Base-by-base conservation (phyloP, 1,284 basidiomycete species). In the Erythrobasidium hasegawianum region DNA sequence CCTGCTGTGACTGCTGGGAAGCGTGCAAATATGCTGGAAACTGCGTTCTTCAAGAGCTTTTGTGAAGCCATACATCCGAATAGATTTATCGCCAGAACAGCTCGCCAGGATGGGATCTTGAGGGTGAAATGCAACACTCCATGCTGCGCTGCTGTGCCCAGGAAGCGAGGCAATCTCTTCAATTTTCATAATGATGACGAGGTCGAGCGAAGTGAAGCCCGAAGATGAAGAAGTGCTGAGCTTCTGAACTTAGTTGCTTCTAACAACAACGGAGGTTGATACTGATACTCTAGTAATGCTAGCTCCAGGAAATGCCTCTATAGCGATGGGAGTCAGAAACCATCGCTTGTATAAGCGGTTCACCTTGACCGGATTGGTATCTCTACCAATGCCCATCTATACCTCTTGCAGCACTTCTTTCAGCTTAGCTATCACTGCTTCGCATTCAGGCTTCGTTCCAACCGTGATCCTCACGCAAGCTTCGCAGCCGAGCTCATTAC, bases 121-220 rank as follows among this genome's bases (percentile, higher is more conserved):
- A 0, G 93, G 90, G 76, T 97, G 97, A 91, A 94, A 98, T 7
- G 91, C 86, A 29, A 92, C 81, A 68, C 86, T 81, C 95, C 95
- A 98, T 18, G 86, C 89, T 54, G 89, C 84, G 70, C 93, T 91
- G 54, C 86, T 82, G 78, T 97, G 93, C 0, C 89, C 90, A 83
- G 73, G 16, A 39, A 72, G 52, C 10, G 50, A 59, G 26, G 72
- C 64, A 2, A 73, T 41, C 29, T 62, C 45, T 11, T 47, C 52
- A 20, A 71, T 64, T n/a, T 50, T 24, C 50, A 26, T n/a, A 24
- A 39, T 40, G 56, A 52, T 8, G 50, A 16, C 26, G 26, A 53
- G 16, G 43, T 24, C n/a, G 43, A 47, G 43, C 16, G 43, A n/a
- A 47, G 43, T 18, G 43, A 47, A 47, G 43, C 43, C n/a, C 5